Evolutionary conservation across 179 eudicot genomes (phyloP).

Genomic region (Patellifolia procumbens): DNA sequence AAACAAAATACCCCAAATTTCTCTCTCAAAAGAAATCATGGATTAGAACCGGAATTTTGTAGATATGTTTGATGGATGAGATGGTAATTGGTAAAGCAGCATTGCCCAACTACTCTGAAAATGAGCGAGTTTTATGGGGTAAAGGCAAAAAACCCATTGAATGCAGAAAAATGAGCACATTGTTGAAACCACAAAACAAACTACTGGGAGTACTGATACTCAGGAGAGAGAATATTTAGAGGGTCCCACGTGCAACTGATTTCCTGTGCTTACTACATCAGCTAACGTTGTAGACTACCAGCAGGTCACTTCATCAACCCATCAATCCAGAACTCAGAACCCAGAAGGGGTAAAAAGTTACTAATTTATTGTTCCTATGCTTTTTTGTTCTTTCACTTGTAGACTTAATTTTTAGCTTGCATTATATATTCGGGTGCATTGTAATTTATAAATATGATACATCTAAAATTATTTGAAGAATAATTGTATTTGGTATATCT

Average conservation of each 20-base stretch:
- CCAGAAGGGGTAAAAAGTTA: neutral
- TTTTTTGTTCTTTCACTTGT: too few species aligned
- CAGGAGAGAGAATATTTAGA: conserved; percentile 5
- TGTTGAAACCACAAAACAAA: conserved; percentile 2
- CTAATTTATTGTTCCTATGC: too few species aligned
- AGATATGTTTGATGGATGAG: neutral
- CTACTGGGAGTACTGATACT: conserved; percentile 3
- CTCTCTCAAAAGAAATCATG: neutral
- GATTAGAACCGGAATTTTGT: neutral
- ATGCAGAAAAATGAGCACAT: neutral
- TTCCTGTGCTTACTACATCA: conserved; percentile 19
- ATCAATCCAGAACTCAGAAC: neutral
- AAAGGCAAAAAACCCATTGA: neutral
- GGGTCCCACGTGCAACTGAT: conserved; percentile 33
- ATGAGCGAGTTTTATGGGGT: conserved; percentile 21
- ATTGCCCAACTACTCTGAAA: neutral
- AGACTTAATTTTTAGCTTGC: too few species aligned
- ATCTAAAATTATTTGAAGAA: too few species aligned
- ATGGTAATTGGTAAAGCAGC: neutral
- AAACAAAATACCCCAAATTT: too few species aligned
- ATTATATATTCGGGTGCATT: too few species aligned
- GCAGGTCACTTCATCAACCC: conserved; percentile 16
- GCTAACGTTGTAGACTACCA: conserved; percentile 15
- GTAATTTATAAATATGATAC: too few species aligned
- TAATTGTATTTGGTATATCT: too few species aligned